These are phyloP conservation scores for Striga asiatica DNA, from an alignment of 257 asterid genomes.

Conservation along the genomic window DNA sequence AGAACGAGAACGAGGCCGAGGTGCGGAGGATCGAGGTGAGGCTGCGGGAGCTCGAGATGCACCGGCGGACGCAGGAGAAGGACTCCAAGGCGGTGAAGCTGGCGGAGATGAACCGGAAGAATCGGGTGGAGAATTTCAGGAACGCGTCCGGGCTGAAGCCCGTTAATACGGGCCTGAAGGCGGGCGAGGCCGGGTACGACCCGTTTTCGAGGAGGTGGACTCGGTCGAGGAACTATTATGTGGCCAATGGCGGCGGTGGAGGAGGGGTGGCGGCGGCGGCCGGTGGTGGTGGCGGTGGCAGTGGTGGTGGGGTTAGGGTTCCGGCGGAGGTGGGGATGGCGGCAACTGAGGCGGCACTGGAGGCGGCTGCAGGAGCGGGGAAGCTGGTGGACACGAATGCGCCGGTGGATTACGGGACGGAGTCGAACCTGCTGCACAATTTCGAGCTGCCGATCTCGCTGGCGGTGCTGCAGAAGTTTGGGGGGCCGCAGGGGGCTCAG, in stretches of 20 bases:
- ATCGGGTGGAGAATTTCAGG: slow-evolving; percentile 80
- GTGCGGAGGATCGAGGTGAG: slow-evolving; percentile 61
- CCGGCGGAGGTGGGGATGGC: slow-evolving; percentile 43
- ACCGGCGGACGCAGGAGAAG: slow-evolving; percentile 47
- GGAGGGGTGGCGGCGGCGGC: slow-evolving; percentile 31
- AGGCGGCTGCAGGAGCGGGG: slow-evolving; percentile 87
- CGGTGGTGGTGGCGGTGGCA: slow-evolving; percentile 28
- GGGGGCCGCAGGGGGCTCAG: slow-evolving; percentile 78
- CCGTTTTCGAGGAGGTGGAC: slow-evolving; percentile 99
- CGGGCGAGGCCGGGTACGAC: slow-evolving; percentile 90
- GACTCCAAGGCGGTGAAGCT: slow-evolving; percentile 66
- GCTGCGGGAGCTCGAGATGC: slow-evolving; percentile 60
- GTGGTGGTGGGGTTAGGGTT: slow-evolving; percentile 24
- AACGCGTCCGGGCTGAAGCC: slow-evolving; percentile 75
- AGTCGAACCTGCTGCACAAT: slow-evolving; percentile 46
- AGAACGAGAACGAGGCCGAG: slow-evolving; percentile 58
- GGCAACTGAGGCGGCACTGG: slow-evolving; percentile 64
- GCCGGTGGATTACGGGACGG: slow-evolving; percentile 80
- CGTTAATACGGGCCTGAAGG: slow-evolving; percentile 40
- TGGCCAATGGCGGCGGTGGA: slow-evolving; percentile 22
- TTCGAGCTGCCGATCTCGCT: slow-evolving; percentile 71
- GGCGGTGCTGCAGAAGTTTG: slow-evolving; percentile 63
- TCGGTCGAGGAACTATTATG: slow-evolving; percentile 71
- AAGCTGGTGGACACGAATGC: slow-evolving; percentile 83
- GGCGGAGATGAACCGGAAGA: slow-evolving; percentile 87